Evolutionary conservation across 2,329 filamentous ascomycete genomes (phyloP).

Genomic region (Paracorniculantispora psalliotae): DNA sequence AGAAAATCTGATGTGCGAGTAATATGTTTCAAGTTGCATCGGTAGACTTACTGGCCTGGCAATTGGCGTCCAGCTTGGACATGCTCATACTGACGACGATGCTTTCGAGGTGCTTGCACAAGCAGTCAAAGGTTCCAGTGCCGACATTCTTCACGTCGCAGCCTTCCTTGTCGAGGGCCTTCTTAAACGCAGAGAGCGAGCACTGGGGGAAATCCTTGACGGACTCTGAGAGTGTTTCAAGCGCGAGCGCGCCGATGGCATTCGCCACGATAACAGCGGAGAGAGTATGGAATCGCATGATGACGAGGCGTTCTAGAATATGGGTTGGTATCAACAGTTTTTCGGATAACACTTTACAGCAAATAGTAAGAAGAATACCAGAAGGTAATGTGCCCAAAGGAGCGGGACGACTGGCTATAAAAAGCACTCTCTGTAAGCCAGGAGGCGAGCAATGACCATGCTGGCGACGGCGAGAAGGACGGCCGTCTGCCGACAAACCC

Average conservation of each 20-base stretch:
- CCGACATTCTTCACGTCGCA: constrained; percentile 8
- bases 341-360: no score
- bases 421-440: neutral
- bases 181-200: constrained; percentile 5
- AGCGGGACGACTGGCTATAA: neutral
- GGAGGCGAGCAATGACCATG: neutral
- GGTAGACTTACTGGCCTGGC: constrained; percentile 6
- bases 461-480: neutral
- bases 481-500: neutral
- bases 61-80: neutral
- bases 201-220: constrained; percentile 9
- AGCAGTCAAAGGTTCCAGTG: constrained; percentile 1
- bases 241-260: constrained; percentile 4
- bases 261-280: neutral
- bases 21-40: no score
- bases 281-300: constrained; percentile 1
- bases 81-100: neutral
- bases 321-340: neutral
- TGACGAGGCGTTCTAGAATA: no score
- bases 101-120: constrained; percentile 11
- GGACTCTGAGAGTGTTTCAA: constrained; percentile 5
- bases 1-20: neutral
- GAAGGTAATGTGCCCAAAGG: neutral
- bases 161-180: constrained; percentile 6
- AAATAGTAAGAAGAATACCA: neutral